Conservation (phyloP, 805 yeast species). For the Lipomyces yamanashiensis region DNA sequence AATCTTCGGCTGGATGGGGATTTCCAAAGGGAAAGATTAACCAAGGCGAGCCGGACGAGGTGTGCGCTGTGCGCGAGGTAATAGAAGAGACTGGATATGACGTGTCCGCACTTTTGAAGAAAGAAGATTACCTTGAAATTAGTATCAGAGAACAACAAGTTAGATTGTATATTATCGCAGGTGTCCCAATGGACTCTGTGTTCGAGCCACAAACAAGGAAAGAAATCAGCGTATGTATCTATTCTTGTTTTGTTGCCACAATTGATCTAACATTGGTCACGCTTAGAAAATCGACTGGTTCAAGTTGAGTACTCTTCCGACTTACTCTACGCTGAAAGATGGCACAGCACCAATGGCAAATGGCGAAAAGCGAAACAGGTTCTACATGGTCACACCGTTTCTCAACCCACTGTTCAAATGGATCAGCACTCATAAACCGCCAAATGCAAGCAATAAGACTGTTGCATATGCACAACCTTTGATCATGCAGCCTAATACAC, state of each 20-base stretch:
- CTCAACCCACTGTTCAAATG: constrained; percentile 44
- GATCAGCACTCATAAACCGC: constrained; percentile 37
- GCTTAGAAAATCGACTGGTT: constrained; percentile 39
- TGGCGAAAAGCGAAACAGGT: constrained; percentile 33
- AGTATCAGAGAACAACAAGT: constrained; percentile 82
- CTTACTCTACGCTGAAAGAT: constrained; percentile 36
- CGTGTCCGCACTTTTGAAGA: constrained; percentile 66
- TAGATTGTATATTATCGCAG: constrained; percentile 75
- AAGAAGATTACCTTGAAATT: constrained; percentile 77
- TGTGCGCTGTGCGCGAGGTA: constrained; percentile 90
- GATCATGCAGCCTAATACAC: not conserved
- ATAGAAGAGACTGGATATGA: constrained; percentile 94
- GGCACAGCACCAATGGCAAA: constrained; percentile 14
- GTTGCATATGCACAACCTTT: not conserved
- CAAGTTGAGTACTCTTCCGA: constrained; percentile 43
- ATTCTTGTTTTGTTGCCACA: not conserved
- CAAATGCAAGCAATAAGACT: not conserved
- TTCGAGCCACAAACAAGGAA: constrained; percentile 84
- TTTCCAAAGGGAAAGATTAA: constrained; percentile 97
- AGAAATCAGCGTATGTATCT: constrained; percentile 69
- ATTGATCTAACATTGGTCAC: not conserved
- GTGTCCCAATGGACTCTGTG: constrained; percentile 74
- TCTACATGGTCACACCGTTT: constrained; percentile 48
- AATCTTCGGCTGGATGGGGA: constrained; percentile 79
- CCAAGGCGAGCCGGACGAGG: constrained; percentile 84